A percentile compares a stretch with the other conserved stretches of the same genome.
These are phyloP conservation scores for Blastocystis sp. DNA, from an alignment of 352 stramenopile species.

Conservation along the genomic window DNA sequence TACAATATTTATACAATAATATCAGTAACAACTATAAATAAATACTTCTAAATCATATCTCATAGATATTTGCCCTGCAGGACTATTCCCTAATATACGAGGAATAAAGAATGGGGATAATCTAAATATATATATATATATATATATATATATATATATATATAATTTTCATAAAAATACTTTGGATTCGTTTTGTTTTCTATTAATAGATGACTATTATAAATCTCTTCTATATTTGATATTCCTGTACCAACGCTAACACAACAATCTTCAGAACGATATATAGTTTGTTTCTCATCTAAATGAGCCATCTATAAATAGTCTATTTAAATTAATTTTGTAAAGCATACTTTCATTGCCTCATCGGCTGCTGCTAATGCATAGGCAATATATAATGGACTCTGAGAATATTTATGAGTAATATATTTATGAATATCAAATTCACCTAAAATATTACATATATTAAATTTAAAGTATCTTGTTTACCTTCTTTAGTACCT, in stretches of 20 bases:
- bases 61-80: slow-evolving; percentile 65
- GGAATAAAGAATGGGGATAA: slow-evolving; percentile 76
- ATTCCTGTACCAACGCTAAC: background rate
- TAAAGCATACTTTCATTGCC: slow-evolving; percentile 52
- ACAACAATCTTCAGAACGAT: slow-evolving; percentile 40
- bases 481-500: slow-evolving; percentile 41
- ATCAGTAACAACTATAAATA: too few species aligned
- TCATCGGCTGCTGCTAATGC: slow-evolving; percentile 57
- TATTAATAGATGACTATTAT: slow-evolving; percentile 38
- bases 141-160: background rate
- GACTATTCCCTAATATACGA: slow-evolving; percentile 71
- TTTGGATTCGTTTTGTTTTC: slow-evolving; percentile 36
- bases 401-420: slow-evolving; percentile 52
- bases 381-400: slow-evolving; percentile 62
- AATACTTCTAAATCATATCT: too few species aligned
- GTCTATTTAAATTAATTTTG: slow-evolving; percentile 52
- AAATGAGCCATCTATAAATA: slow-evolving; percentile 53
- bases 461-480: slow-evolving; percentile 49
- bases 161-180: slow-evolving; percentile 10
- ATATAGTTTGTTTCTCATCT: slow-evolving; percentile 51
- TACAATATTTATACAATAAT: slow-evolving; percentile 13
- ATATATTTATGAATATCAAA: slow-evolving; percentile 54
- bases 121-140: slow-evolving; percentile 55
- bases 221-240: background rate
- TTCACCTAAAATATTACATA: too few species aligned